Percentiles rank a stretch among this genome's conserved stretches.
Conservation (phyloP, 202 grass and related monocot genomes). For the Elaeis oleifera region DNA sequence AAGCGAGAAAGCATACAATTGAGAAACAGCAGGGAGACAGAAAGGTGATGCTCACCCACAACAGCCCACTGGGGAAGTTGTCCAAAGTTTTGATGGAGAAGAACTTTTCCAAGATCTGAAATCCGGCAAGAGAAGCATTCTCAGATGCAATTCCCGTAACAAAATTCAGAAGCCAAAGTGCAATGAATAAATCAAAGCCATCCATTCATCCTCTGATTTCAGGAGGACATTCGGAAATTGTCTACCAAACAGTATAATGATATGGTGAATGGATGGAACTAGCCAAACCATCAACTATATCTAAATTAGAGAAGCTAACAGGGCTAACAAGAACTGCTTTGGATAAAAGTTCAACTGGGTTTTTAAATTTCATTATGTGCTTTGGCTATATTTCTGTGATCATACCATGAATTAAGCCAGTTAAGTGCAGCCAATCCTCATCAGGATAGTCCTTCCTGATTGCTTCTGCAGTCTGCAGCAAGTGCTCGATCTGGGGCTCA, state of each 20-base stretch:
- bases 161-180: too few relatives aligned
- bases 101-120: constrained; percentile 86
- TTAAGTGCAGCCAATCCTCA: constrained; percentile 18
- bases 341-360: too few relatives aligned
- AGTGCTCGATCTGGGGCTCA: constrained; percentile 13
- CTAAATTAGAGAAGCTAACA: too few relatives aligned
- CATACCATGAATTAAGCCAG: constrained; percentile 15
- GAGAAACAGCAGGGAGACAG: background rate
- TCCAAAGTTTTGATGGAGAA: constrained; percentile 74
- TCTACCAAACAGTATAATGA: background rate
- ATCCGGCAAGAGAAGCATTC: background rate
- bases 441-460: constrained; percentile 14
- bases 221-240: too few relatives aligned
- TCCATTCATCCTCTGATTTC: too few relatives aligned
- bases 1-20: background rate
- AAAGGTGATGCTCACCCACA: constrained; percentile 38
- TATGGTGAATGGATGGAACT: background rate
- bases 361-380: too few relatives aligned
- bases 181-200: too few relatives aligned
- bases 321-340: too few relatives aligned
- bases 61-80: constrained; percentile 84
- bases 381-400: too few relatives aligned
- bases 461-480: constrained; percentile 18
- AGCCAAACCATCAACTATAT: background rate
- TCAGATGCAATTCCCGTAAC: background rate